phyloP scores from a whole-genome alignment of 2,329 filamentous ascomycete species.

The Cercospora sesami region DNA sequence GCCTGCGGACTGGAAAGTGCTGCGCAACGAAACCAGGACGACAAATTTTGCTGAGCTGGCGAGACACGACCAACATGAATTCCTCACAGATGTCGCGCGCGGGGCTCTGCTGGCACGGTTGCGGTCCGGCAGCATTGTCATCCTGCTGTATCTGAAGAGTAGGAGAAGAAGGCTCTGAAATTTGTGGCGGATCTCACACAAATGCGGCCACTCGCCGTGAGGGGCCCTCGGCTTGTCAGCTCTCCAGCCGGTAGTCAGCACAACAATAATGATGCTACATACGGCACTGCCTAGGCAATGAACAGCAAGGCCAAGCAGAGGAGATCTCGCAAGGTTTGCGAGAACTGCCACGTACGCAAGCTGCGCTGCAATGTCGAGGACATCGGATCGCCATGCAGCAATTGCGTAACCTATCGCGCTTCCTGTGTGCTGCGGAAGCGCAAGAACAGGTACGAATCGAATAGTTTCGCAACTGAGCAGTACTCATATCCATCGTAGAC shows the following conservation, averaged over 20 bases:
- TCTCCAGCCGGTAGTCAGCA: background rate
- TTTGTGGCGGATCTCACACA: background rate
- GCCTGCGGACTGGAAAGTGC: background rate
- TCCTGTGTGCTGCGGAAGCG: slow-evolving; percentile 23
- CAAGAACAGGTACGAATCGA: slow-evolving; percentile 22
- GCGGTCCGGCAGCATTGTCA: background rate
- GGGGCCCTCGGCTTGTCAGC: background rate
- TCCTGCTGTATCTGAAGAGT: background rate
- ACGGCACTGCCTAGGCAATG: background rate
- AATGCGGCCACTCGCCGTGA: background rate
- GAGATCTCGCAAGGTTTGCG: slow-evolving; percentile 23
- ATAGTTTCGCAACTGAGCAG: background rate
- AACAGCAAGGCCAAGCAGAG: slow-evolving; percentile 23
- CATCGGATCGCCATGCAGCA: slow-evolving; percentile 24
- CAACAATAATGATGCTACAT: background rate
- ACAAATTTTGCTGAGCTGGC: background rate
- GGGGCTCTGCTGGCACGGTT: background rate
- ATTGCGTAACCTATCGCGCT: slow-evolving; percentile 25
- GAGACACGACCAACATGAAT: background rate
- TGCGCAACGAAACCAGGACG: background rate
- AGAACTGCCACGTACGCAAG: slow-evolving; percentile 24
- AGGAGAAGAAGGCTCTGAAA: background rate
- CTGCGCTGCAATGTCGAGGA: slow-evolving; percentile 26
- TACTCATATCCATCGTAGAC: slow-evolving; percentile 1
- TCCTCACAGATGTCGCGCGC: background rate